A percentile compares a stretch with the other conserved stretches of the same genome.
Evolutionary conservation across 176 grass and related monocot genomes (phyloP).

Genomic region (Ananas comosus): DNA sequence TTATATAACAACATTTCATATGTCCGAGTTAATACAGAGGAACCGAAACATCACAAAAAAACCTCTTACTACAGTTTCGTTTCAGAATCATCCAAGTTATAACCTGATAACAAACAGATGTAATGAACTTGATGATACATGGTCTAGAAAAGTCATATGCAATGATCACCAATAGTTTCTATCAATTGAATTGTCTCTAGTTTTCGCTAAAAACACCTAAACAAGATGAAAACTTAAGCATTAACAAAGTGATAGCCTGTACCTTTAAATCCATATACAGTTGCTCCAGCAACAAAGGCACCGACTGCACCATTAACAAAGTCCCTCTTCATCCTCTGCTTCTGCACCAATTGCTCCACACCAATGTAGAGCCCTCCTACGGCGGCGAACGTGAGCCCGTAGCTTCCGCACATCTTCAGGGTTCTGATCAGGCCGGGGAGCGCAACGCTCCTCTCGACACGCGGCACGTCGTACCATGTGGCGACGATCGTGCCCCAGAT

Average conservation of each 20-base stretch:
- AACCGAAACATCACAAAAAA: too few relatives aligned
- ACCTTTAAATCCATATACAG: conserved; percentile 89
- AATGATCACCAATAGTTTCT: too few relatives aligned
- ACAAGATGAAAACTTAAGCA: neutral
- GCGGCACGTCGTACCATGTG: conserved; percentile 94
- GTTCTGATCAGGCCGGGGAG: conserved; percentile 86
- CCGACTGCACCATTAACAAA: conserved; percentile 79
- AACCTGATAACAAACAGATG: too few relatives aligned
- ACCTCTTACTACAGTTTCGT: too few relatives aligned
- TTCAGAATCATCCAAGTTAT: too few relatives aligned
- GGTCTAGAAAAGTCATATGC: too few relatives aligned
- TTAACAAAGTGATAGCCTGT: neutral
- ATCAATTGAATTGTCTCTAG: neutral
- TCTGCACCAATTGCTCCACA: conserved; percentile 72
- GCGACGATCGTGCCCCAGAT: conserved; percentile 92
- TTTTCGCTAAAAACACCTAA: neutral
- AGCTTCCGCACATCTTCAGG: conserved; percentile 90
- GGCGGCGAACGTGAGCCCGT: conserved; percentile 76
- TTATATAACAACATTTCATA: too few relatives aligned
- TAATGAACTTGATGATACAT: too few relatives aligned
- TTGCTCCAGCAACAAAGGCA: conserved; percentile 73
- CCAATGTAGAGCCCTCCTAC: conserved; percentile 88
- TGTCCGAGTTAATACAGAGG: too few relatives aligned
- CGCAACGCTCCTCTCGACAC: conserved; percentile 84
- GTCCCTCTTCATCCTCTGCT: conserved; percentile 85